Percentiles rank a stretch among this genome's conserved stretches.
These are phyloP conservation scores for Lathyrus sativus DNA, from an alignment of 306 rosid genomes.

Conservation along the genomic window DNA sequence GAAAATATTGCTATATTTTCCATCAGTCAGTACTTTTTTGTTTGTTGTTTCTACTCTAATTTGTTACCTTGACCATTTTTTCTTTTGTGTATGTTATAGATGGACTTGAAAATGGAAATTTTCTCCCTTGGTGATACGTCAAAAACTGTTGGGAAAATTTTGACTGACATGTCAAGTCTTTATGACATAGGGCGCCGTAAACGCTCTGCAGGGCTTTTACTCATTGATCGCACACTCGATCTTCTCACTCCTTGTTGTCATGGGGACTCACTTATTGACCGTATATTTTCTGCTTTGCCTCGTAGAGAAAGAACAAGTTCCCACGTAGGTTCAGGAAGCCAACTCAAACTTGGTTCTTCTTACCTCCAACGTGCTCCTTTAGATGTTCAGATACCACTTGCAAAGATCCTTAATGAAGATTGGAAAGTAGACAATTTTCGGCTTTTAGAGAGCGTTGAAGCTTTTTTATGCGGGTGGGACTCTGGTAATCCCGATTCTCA, in stretches of 20 bases:
- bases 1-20: conserved; percentile 24
- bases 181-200: conserved; percentile 93
- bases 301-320: conserved; percentile 54
- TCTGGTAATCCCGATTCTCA: conserved; percentile 60
- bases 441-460: conserved; percentile 70
- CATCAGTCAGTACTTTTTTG: conserved; percentile 18
- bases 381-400: conserved; percentile 83
- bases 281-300: conserved; percentile 76
- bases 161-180: conserved; percentile 94
- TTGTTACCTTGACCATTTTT: conserved; percentile 40
- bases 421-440: conserved; percentile 46
- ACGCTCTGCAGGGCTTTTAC: conserved; percentile 79
- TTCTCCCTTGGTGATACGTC: conserved; percentile 92
- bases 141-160: conserved; percentile 75
- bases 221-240: conserved; percentile 92
- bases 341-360: conserved; percentile 54
- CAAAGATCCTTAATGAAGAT: conserved; percentile 57
- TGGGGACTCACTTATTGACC: conserved; percentile 89
- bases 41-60: conserved; percentile 35
- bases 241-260: conserved; percentile 94
- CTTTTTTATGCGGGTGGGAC: conserved; percentile 81
- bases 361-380: conserved; percentile 68
- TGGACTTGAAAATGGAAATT: conserved; percentile 96
- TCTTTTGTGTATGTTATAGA: conserved; percentile 57
- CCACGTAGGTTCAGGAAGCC: conserved; percentile 51